A percentile compares a stretch with the other conserved stretches of the same genome.
Conservation (phyloP, 2,329 filamentous ascomycete genomes). For the Sclerotinia subarctica region DNA sequence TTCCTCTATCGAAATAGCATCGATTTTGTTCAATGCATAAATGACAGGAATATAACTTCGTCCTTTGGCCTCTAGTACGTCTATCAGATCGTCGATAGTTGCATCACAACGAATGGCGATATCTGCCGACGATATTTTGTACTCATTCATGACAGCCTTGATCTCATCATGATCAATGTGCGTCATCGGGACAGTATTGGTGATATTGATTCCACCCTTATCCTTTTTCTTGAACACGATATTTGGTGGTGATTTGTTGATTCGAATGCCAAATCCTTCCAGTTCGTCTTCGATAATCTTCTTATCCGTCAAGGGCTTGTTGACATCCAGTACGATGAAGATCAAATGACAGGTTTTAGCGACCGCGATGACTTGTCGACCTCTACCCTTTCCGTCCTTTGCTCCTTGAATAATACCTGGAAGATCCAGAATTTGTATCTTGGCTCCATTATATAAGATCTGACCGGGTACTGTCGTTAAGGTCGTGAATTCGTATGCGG, state of each 20-base stretch:
- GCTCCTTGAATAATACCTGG: slow-evolving; percentile 98
- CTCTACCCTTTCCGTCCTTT: slow-evolving; percentile 96
- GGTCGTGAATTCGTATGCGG: slow-evolving; percentile 98
- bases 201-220: slow-evolving; percentile 94
- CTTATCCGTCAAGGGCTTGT: slow-evolving; percentile 97
- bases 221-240: slow-evolving; percentile 99
- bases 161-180: slow-evolving; percentile 97
- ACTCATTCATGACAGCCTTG: slow-evolving; percentile 96
- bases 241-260: slow-evolving; percentile 96
- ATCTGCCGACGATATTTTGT: slow-evolving; percentile 93
- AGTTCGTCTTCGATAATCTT: slow-evolving; percentile 90
- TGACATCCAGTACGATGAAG: slow-evolving; percentile 97
- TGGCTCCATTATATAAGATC: slow-evolving; percentile 93
- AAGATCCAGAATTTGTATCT: slow-evolving; percentile 96
- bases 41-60: slow-evolving; percentile 98
- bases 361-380: slow-evolving; percentile 96
- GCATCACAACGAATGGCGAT: slow-evolving; percentile 97
- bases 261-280: slow-evolving; percentile 94
- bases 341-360: slow-evolving; percentile 98
- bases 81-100: slow-evolving; percentile 94
- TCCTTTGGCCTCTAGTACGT: slow-evolving; percentile 89
- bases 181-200: slow-evolving; percentile 85
- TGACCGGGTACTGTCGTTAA: slow-evolving; percentile 96
- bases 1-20: slow-evolving; percentile 96
- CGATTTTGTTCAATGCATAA: slow-evolving; percentile 98